These are phyloP conservation scores for Lichenothelia convexa DNA, from an alignment of 495 filamentous ascomycete genomes.

Conservation along the genomic window DNA sequence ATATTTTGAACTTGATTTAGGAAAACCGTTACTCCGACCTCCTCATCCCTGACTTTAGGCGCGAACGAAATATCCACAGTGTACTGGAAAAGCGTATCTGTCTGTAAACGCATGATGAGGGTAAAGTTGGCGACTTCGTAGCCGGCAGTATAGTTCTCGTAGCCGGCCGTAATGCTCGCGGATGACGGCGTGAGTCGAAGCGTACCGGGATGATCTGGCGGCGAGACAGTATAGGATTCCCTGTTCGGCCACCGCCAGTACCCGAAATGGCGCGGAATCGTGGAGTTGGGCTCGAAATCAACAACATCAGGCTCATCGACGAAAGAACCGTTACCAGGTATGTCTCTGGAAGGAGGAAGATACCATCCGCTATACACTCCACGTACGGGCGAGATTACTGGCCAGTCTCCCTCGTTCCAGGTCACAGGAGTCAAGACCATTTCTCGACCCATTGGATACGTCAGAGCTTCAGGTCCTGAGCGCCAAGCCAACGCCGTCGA, in stretches of 20 bases:
- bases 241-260: slow-evolving; percentile 29
- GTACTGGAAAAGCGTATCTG: slow-evolving; percentile 31
- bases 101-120: slow-evolving; percentile 30
- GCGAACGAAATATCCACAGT: slow-evolving; percentile 26
- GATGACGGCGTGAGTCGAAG: slow-evolving; percentile 25
- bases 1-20: too few relatives aligned
- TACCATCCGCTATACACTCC: too few relatives aligned
- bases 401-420: too few relatives aligned
- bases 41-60: too few relatives aligned
- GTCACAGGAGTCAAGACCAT: too few relatives aligned
- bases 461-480: too few relatives aligned
- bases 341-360: too few relatives aligned
- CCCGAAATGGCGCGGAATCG: slow-evolving; percentile 27
- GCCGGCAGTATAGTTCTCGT: slow-evolving; percentile 9
- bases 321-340: too few relatives aligned
- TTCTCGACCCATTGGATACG: too few relatives aligned
- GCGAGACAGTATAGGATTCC: slow-evolving; percentile 25
- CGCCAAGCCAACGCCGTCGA: too few relatives aligned
- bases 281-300: slow-evolving; percentile 20
- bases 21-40: too few relatives aligned
- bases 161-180: slow-evolving; percentile 32
- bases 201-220: slow-evolving; percentile 17
- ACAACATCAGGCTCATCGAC: slow-evolving; percentile 23
- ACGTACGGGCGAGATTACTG: too few relatives aligned
- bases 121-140: slow-evolving; percentile 20